Base-by-base conservation (phyloP, 768 basidiomycete species). In the Phaeotremella skinneri region DNA sequence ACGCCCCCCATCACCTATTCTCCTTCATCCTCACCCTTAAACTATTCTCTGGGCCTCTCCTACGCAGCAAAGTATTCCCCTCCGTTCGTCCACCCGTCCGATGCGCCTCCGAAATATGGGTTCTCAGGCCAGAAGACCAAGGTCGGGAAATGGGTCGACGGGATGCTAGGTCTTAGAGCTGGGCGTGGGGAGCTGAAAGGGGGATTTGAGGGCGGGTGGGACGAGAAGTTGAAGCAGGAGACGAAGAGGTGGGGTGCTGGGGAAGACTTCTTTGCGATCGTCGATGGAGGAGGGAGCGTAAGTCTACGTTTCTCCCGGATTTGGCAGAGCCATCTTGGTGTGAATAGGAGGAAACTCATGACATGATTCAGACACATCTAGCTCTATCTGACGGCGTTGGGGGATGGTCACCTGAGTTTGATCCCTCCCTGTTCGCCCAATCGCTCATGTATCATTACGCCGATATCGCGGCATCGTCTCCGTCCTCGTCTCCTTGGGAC, bases 341-440 rank as follows among this genome's bases (percentile, higher is more conserved):
- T 31, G 25, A 54, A 59, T 9, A 52, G 31, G 20, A 27, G 14
- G 27, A 21, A 6, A 47, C 59, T 58, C 20, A 45, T 25, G 14
- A 42, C 45, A 13, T 21, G 20, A 20, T 56, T 32, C 62, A 67
- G 66, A 69, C 68, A 14, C 70, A 69, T 41, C 81, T 96, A 53
- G 91, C 90, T 34, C 84, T 96, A 3, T 89, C 91, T 37, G 92
- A 97, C 67, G 92, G 92, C 20, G 91, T 96, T 3, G 91, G 91
- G 1, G 91, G 92, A 20, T 97, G 93, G 93, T 82, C 49, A 84
- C 86, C 34, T 83, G 84, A 26, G 88, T 83, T 90, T 52, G 91
- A 96, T 77, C 90, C 90, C 0, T 86, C 90, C 0, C 79, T 93
- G 45, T 97, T 93, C 79, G 86, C 91, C 1, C 92, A 96, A 78